Conservation (phyloP, 306 rosid species). For the Styphnolobium japonicum region DNA sequence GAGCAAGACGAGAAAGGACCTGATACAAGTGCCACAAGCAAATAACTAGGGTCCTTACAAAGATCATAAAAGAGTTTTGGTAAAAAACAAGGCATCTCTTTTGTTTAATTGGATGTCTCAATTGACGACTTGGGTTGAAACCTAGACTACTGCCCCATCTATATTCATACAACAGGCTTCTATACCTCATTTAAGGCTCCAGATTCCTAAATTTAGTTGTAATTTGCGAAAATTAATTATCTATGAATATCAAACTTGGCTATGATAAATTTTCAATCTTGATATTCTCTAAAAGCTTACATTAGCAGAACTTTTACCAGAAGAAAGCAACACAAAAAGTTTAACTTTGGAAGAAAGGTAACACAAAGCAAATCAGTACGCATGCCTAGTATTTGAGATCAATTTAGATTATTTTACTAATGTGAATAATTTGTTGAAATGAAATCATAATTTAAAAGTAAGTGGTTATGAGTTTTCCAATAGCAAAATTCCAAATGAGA, state of each 20-base stretch:
- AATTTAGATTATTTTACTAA: background rate
- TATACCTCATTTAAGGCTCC: background rate
- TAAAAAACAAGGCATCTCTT: constrained; percentile 2
- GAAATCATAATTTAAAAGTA: background rate
- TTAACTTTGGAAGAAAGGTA: background rate
- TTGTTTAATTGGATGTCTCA: background rate
- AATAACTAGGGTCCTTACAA: background rate
- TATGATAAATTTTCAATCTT: background rate
- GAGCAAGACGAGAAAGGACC: constrained; percentile 88
- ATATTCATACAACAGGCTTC: background rate
- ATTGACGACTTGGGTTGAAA: background rate
- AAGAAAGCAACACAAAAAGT: background rate
- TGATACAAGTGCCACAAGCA: constrained; percentile 35
- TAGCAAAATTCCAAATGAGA: background rate
- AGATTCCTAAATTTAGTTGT: background rate
- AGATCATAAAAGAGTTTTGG: constrained; percentile 1
- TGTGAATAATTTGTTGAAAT: background rate
- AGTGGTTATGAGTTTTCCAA: background rate
- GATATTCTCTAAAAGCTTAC: background rate
- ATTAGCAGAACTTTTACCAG: background rate
- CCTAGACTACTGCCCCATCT: background rate
- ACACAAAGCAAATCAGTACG: background rate
- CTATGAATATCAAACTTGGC: background rate
- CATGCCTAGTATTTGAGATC: background rate
- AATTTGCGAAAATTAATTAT: background rate